These are phyloP conservation scores for Xylaria nigripes DNA, from an alignment of 495 filamentous ascomycete genomes.

Conservation along the genomic window DNA sequence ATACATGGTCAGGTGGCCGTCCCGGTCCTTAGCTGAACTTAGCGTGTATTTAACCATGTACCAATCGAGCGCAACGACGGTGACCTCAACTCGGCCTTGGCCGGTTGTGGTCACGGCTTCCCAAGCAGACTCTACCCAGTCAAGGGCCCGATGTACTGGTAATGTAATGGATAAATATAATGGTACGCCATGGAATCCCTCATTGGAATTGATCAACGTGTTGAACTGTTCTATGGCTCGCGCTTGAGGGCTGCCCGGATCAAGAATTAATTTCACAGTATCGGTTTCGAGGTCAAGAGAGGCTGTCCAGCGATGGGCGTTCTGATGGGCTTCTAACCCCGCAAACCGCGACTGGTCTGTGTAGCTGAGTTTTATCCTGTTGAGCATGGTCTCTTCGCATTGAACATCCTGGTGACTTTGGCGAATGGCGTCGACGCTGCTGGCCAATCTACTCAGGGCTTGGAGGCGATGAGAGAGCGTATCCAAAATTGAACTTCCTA, in stretches of 20 bases:
- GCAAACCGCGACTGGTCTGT: slow-evolving; percentile 17
- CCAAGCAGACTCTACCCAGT: slow-evolving; percentile 43
- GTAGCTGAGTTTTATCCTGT: slow-evolving; percentile 57
- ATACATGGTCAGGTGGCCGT: slow-evolving; percentile 30
- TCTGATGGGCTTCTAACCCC: slow-evolving; percentile 6
- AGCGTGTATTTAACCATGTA: slow-evolving; percentile 41
- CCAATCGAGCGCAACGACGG: slow-evolving; percentile 40
- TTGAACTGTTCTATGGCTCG: slow-evolving; percentile 59
- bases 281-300: slow-evolving; percentile 27
- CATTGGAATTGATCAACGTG: slow-evolving; percentile 48
- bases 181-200: slow-evolving; percentile 27
- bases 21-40: slow-evolving; percentile 8
- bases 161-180: slow-evolving; percentile 48
- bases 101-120: slow-evolving; percentile 20
- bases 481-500: slow-evolving; percentile 49
- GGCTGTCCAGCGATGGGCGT: slow-evolving; percentile 30
- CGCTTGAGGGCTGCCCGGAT: slow-evolving; percentile 64
- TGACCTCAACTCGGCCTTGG: slow-evolving; percentile 33
- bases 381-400: slow-evolving; percentile 51
- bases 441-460: slow-evolving; percentile 56
- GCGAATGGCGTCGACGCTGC: slow-evolving; percentile 54
- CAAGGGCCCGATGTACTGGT: slow-evolving; percentile 59
- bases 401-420: slow-evolving; percentile 40
- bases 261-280: slow-evolving; percentile 46
- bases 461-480: slow-evolving; percentile 47